A percentile compares a stretch with the other conserved stretches of the same genome.
These are phyloP conservation scores for Phylloporus sp. DNA, from an alignment of 768 basidiomycete species.

Conservation along the genomic window DNA sequence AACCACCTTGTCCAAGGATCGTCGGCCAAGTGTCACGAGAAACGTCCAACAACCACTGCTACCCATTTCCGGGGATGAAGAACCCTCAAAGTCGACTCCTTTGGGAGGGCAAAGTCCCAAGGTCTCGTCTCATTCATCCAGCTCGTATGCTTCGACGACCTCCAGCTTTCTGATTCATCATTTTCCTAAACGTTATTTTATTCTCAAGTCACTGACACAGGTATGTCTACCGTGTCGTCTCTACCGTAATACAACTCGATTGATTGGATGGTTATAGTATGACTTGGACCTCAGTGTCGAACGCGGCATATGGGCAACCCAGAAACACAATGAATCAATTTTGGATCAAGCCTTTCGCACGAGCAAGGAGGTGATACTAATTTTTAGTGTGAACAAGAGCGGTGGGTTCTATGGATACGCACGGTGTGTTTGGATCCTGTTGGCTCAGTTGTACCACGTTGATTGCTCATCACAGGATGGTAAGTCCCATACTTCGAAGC, in stretches of 20 bases:
- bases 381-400: conserved; percentile 91
- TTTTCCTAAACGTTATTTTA: conserved; percentile 90
- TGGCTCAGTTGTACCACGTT: neutral
- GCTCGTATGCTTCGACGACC: conserved; percentile 75
- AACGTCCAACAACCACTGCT: conserved; percentile 16
- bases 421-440: conserved; percentile 42
- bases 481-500: conserved; percentile 53
- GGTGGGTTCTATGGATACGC: conserved; percentile 96
- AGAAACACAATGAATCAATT: conserved; percentile 87
- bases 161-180: conserved; percentile 73
- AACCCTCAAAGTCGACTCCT: conserved; percentile 6
- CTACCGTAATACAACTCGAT: no score
- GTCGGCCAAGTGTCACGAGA: neutral
- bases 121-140: conserved; percentile 41
- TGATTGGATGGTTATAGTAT: conserved; percentile 40
- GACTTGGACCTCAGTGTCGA: conserved; percentile 79
- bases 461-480: conserved; percentile 46
- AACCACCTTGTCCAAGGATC: neutral
- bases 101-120: neutral
- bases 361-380: conserved; percentile 78
- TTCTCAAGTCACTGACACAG: conserved; percentile 83
- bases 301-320: conserved; percentile 86
- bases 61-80: conserved; percentile 41
- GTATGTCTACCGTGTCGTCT: conserved; percentile 36
- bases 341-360: conserved; percentile 94